Evolutionary conservation across 768 basidiomycete species (phyloP).

Genomic region (Suillus ampliporus): DNA sequence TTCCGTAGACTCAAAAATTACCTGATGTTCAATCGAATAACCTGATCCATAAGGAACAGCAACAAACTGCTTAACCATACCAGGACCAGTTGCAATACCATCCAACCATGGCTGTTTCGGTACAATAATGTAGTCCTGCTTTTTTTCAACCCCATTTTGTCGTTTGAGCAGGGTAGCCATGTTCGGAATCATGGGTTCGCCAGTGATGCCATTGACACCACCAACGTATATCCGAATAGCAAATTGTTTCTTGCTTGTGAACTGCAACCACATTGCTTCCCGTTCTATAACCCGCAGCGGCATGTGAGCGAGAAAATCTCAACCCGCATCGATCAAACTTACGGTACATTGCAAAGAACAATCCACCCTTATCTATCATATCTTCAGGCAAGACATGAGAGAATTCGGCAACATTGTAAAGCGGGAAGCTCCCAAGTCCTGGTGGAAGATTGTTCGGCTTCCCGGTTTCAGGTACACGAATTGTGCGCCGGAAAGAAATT

Average conservation of each 20-base stretch:
- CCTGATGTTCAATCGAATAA: constrained; percentile 30
- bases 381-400: constrained; percentile 22
- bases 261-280: constrained; percentile 39
- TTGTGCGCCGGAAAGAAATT: constrained; percentile 2
- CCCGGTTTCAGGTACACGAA: background rate
- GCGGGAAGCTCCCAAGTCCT: background rate
- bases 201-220: constrained; percentile 36
- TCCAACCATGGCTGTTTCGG: constrained; percentile 14
- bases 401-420: constrained; percentile 24
- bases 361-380: constrained; percentile 28
- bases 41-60: constrained; percentile 32
- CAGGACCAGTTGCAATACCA: constrained; percentile 29
- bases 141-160: background rate
- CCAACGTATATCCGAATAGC: constrained; percentile 37
- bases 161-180: constrained; percentile 3
- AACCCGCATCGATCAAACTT: background rate
- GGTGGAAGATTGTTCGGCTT: constrained; percentile 3
- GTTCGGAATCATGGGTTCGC: constrained; percentile 13
- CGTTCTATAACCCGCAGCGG: constrained; percentile 33
- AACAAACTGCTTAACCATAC: constrained; percentile 20
- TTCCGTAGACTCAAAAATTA: background rate
- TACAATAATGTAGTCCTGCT: constrained; percentile 30
- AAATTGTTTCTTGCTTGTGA: constrained; percentile 9
- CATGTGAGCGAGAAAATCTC: background rate
- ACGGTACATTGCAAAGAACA: constrained; percentile 27